Percentiles rank a stretch among this genome's conserved stretches.
Evolutionary conservation across 306 rosid genomes (phyloP).

Genomic region (Senna siamea): DNA sequence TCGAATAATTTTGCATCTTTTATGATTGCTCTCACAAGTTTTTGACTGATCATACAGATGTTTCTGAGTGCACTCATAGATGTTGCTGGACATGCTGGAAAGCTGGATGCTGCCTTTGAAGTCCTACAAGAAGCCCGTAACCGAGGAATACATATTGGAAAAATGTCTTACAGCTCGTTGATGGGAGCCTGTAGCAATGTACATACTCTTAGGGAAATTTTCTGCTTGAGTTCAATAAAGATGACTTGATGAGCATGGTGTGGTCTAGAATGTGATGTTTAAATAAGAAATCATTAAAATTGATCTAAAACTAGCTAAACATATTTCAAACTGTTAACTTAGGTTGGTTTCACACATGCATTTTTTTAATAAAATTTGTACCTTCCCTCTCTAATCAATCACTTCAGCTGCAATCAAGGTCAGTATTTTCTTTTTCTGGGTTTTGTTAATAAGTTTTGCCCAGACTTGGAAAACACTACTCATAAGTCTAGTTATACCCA

Average conservation of each 20-base stretch:
- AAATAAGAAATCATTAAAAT: constrained; percentile 9
- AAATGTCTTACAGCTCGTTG: constrained; percentile 81
- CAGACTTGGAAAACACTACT: constrained; percentile 15
- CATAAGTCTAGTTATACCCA: constrained; percentile 24
- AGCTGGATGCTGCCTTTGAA: constrained; percentile 89
- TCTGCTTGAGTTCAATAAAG: constrained; percentile 5
- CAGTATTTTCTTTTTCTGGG: not conserved
- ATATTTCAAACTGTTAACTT: constrained; percentile 2
- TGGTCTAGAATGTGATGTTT: constrained; percentile 1
- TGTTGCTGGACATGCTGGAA: constrained; percentile 93
- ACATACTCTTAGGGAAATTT: constrained; percentile 41
- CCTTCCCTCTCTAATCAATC: not conserved
- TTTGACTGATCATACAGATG: constrained; percentile 62
- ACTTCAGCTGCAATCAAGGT: not conserved
- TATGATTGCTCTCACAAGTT: constrained; percentile 35
- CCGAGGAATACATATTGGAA: constrained; percentile 68
- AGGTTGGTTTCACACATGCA: not conserved
- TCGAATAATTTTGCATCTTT: constrained; percentile 12
- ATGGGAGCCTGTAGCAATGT: constrained; percentile 99
- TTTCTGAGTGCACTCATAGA: constrained; percentile 94
- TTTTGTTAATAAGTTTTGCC: not conserved
- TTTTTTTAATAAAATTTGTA: not conserved
- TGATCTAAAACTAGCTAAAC: not conserved
- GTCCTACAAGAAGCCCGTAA: constrained; percentile 65
- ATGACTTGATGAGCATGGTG: constrained; percentile 11